phyloP scores from a whole-genome alignment of 2,329 filamentous ascomycete species.

The Penicillium decumbens region DNA sequence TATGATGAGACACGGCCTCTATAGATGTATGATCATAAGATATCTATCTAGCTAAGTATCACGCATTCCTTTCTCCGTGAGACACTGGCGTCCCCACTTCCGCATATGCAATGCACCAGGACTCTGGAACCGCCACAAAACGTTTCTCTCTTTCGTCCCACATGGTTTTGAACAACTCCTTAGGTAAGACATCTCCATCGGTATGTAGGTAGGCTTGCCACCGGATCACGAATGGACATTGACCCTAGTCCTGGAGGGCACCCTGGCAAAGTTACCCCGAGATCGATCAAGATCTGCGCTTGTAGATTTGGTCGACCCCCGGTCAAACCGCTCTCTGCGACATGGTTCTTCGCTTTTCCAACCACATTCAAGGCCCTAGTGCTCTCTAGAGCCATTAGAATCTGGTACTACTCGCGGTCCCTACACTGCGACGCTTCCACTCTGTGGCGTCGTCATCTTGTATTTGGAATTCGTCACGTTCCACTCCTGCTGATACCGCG shows the following conservation, averaged over 20 bases:
- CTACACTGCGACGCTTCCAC: background rate
- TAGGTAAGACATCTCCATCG: too few species aligned
- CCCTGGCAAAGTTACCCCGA: conserved; percentile 9
- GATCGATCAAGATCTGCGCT: conserved; percentile 11
- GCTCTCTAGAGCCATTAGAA: background rate
- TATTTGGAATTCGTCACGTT: conserved; percentile 8
- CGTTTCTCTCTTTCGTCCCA: background rate
- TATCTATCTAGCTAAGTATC: too few species aligned
- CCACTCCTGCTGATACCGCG: background rate
- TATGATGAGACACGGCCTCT: too few species aligned
- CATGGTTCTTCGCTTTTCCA: background rate
- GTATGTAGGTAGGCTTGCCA: background rate
- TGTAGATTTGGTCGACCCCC: too few species aligned
- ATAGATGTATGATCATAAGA: too few species aligned
- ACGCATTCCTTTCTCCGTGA: background rate
- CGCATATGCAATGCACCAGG: background rate
- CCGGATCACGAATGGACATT: conserved; percentile 5
- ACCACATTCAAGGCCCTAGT: background rate
- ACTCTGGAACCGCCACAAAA: background rate
- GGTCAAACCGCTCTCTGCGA: background rate
- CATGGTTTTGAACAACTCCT: background rate
- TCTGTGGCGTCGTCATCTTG: conserved; percentile 2
- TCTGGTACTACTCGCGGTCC: background rate
- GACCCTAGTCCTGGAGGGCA: background rate
- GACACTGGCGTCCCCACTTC: background rate